Evolutionary conservation across 176 grass and related monocot genomes (phyloP), one percentile per base, ranked within the genome.

Genomic region (Chloris gayana): DNA sequence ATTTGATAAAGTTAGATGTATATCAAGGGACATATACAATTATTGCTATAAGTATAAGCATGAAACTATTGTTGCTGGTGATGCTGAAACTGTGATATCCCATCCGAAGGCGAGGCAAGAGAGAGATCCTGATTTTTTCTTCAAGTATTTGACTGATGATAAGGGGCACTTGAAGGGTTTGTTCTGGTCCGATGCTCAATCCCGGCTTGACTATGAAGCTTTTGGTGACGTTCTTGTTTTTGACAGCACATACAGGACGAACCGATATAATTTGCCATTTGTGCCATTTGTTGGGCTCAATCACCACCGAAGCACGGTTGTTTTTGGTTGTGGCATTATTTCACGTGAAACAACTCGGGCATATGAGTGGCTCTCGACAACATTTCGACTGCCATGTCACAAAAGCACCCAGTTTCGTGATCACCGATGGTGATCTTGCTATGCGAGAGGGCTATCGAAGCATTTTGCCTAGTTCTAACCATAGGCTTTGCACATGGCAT

Each of bases 371-470:
- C 7, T 67, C 61, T 1, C 66, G 6, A 5, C 6, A 0, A 50
- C 19, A 5, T 78, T 78, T 34, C 49, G 5, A 5, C 18, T 22
- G 18, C 60, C 41, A 78, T 50, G 59, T 14, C 15, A 10, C 18
- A 78, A 19, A 78, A 66, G 44, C 19, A 50, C 47, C 61, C 75
- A 2, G 46, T 64, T 65, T 78, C 26, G 57, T 77, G 6, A 78
- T 67, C 29, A 66, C 61, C 2, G 76, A 78, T 47, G 44, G 45
- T 11, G 76, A 67, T 13, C 74, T 77, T 77, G 75, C 75, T 13
- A 79, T 79, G 63, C 63, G n/a, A 66, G 33, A 67, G 34, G 4
- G 64, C 34, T 5, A 67, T 67, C 0, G 4, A 7, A 34, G 19
- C 7, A 34, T 66, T 7, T 39, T 35, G 64, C 64, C 64, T 22